These are phyloP conservation scores for Mariannaea sp. DNA, from an alignment of 2,329 filamentous ascomycete genomes.

Conservation along the genomic window DNA sequence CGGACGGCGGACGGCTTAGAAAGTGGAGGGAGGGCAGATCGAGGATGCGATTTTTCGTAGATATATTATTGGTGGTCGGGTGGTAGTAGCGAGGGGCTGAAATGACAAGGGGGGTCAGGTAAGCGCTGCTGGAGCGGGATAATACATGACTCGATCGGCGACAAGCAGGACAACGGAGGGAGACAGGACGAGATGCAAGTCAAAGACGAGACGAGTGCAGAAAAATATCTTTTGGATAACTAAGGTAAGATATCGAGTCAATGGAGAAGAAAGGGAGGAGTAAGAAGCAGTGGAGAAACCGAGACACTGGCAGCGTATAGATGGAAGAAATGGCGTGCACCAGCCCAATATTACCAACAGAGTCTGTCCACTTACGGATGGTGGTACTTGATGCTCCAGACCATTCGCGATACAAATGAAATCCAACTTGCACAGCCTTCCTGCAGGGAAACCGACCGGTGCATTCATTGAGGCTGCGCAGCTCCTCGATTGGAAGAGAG, in stretches of 20 bases:
- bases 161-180: not conserved
- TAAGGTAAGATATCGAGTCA: too few relatives aligned
- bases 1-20: not conserved
- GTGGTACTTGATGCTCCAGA: not conserved
- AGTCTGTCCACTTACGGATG: not conserved
- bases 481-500: not conserved
- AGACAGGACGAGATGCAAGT: too few relatives aligned
- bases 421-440: constrained; percentile 6
- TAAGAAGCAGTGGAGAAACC: not conserved
- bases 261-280: too few relatives aligned
- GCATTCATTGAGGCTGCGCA: constrained; percentile 12
- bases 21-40: not conserved
- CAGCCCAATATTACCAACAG: not conserved
- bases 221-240: too few relatives aligned
- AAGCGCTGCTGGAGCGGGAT: not conserved
- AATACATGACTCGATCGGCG: not conserved
- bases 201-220: too few relatives aligned
- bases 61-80: not conserved
- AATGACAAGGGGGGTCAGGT: not conserved
- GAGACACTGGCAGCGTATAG: too few relatives aligned
- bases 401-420: not conserved
- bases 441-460: not conserved
- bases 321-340: not conserved
- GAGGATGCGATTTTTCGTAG: not conserved
- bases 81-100: constrained; percentile 1